These are phyloP conservation scores for Trametes pubescens DNA, from an alignment of 1,284 basidiomycete genomes.

Conservation along the genomic window DNA sequence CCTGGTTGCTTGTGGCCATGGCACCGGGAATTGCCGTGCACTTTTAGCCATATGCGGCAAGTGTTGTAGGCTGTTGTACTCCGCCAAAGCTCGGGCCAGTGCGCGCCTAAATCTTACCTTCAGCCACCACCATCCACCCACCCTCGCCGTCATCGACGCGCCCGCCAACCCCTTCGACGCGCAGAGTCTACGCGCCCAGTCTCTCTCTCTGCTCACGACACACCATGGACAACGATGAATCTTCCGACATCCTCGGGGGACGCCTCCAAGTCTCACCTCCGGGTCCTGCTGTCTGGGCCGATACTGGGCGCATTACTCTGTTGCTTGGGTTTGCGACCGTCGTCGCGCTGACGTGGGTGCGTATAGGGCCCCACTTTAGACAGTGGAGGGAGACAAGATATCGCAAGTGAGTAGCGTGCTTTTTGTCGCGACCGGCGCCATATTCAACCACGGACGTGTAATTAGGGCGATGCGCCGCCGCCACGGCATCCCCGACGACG, in stretches of 20 bases:
- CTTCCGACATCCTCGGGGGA: constrained; percentile 73
- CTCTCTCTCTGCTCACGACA: constrained; percentile 22
- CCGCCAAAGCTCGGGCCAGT: constrained; percentile 34
- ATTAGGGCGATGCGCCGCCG: constrained; percentile 66
- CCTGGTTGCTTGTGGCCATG: too few relatives aligned
- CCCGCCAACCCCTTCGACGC: constrained; percentile 48
- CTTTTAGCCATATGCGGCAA: constrained; percentile 18
- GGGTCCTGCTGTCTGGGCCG: constrained; percentile 43
- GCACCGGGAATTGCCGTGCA: background rate
- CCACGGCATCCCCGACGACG: constrained; percentile 83
- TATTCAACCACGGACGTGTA: constrained; percentile 9
- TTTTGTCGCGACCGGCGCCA: constrained; percentile 5
- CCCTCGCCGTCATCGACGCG: constrained; percentile 35
- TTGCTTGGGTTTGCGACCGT: constrained; percentile 28
- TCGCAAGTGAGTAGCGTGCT: constrained; percentile 57
- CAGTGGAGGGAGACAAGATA: constrained; percentile 64
- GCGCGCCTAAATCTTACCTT: constrained; percentile 25
- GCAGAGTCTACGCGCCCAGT: constrained; percentile 19
- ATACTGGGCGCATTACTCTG: constrained; percentile 39
- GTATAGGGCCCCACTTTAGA: constrained; percentile 42
- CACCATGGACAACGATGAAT: constrained; percentile 44
- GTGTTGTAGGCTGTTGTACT: constrained; percentile 30
- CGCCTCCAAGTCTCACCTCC: constrained; percentile 52
- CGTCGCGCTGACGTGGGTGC: constrained; percentile 27
- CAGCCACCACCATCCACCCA: constrained; percentile 24